Percentiles rank a stretch among this genome's conserved stretches.
Conservation (phyloP, 164 flowering plant genomes). For the Akebia trifoliata region DNA sequence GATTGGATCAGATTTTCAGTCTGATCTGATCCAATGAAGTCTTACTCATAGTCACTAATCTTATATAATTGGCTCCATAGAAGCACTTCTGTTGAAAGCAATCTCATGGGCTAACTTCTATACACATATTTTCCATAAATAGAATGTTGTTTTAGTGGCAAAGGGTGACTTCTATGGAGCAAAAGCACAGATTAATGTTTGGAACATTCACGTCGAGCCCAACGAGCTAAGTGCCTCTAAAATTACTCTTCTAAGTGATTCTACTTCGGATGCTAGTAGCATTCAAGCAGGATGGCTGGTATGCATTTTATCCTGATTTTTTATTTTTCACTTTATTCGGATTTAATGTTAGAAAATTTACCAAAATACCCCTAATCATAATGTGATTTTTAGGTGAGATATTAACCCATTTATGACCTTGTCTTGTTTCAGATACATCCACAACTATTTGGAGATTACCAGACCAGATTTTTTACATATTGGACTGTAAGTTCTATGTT, state of each 20-base stretch:
- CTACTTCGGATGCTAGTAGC: neutral
- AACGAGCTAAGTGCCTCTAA: slow-evolving; percentile 6
- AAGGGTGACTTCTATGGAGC: neutral
- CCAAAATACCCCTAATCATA: too few species aligned
- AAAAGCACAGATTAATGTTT: slow-evolving; percentile 11
- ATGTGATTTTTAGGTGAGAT: too few species aligned
- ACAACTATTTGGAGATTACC: slow-evolving; percentile 8
- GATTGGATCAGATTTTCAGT: too few species aligned
- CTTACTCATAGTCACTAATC: too few species aligned
- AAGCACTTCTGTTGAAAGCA: too few species aligned
- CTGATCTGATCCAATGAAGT: too few species aligned
- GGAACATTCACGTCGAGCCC: slow-evolving; percentile 11
- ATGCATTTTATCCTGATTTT: neutral
- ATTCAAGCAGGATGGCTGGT: slow-evolving; percentile 11
- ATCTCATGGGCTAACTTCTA: neutral
- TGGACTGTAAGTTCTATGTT: slow-evolving; percentile 21
- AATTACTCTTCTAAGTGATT: neutral
- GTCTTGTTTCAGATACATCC: slow-evolving; percentile 26
- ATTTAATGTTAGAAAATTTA: too few species aligned
- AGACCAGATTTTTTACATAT: slow-evolving; percentile 18
- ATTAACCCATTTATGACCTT: too few species aligned
- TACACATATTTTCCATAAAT: neutral
- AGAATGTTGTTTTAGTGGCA: neutral
- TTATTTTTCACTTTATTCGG: neutral
- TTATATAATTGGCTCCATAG: too few species aligned